A percentile compares a stretch with the other conserved stretches of the same genome.
Conservation (phyloP, 2,329 filamentous ascomycete species). For the Venturia effusa region DNA sequence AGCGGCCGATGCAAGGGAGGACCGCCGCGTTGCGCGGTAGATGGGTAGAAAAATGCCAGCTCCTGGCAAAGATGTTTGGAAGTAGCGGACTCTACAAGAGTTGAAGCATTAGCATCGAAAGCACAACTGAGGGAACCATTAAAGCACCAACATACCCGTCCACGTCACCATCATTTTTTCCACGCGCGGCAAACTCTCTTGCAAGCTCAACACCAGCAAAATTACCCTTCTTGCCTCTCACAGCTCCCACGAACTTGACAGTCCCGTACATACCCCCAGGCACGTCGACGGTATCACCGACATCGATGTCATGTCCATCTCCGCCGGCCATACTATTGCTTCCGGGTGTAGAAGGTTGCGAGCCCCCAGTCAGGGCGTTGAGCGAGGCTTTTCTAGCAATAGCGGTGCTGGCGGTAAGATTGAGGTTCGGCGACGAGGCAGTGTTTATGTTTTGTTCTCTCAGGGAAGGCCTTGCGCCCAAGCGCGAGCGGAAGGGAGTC, state of each 20-base stretch:
- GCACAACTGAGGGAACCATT: background rate
- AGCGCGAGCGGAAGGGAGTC: background rate
- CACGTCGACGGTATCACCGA: conserved; percentile 82
- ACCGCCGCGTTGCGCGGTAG: conserved; percentile 63
- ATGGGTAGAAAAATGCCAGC: conserved; percentile 90
- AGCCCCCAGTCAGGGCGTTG: conserved; percentile 49
- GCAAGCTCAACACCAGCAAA: conserved; percentile 91
- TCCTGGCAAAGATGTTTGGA: conserved; percentile 64
- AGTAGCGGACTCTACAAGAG: conserved; percentile 53
- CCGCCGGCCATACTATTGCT: conserved; percentile 24
- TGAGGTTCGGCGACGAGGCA: conserved; percentile 32
- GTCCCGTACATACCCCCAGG: conserved; percentile 86
- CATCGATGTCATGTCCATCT: conserved; percentile 41
- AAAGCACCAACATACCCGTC: conserved; percentile 58
- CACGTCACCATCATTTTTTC: conserved; percentile 94
- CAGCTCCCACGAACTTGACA: conserved; percentile 77
- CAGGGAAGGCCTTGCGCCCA: conserved; percentile 22
- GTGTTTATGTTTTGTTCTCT: conserved; percentile 24
- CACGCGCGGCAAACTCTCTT: conserved; percentile 65
- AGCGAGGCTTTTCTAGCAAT: conserved; percentile 61
- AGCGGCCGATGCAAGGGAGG: conserved; percentile 42
- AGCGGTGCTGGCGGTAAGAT: conserved; percentile 30
- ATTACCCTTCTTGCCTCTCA: conserved; percentile 77
- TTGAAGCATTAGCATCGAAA: conserved; percentile 1
- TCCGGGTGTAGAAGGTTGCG: conserved; percentile 17